Percentiles rank a stretch among this genome's conserved stretches.
These are phyloP conservation scores for Chenopodium formosanum DNA, from an alignment of 148 eudicot species.

Conservation along the genomic window DNA sequence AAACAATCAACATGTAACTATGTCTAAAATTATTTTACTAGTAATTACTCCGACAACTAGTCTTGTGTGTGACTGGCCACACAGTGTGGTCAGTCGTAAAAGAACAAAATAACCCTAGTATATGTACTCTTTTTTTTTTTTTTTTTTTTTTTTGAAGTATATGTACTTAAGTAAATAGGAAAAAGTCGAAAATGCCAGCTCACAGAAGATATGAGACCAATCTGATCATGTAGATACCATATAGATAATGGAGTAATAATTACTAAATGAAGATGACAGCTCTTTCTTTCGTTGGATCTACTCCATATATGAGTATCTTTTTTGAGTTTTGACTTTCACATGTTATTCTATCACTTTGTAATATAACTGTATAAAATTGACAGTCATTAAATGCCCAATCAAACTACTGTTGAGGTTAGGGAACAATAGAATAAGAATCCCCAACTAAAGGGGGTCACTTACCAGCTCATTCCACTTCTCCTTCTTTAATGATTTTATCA, in stretches of 20 bases:
- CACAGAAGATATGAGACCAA: conserved; percentile 20
- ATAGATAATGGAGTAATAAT: background rate
- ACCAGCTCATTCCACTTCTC: conserved; percentile 11
- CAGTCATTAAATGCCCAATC: conserved; percentile 21
- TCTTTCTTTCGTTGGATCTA: conserved; percentile 3
- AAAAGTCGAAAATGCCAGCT: conserved; percentile 17
- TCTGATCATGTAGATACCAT: background rate
- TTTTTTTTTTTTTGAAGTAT: too few relatives aligned
- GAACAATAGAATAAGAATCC: conserved; percentile 10
- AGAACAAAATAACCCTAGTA: too few relatives aligned
- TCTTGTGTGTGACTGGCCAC: too few relatives aligned
- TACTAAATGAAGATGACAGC: conserved; percentile 30
- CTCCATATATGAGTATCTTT: too few relatives aligned
- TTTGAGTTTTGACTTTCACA: conserved; percentile 8
- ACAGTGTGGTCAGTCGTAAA: too few relatives aligned
- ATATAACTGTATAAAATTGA: background rate
- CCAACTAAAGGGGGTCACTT: conserved; percentile 16
- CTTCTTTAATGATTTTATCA: conserved; percentile 2
- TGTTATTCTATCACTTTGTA: background rate
- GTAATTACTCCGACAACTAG: too few relatives aligned
- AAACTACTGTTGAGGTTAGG: background rate
- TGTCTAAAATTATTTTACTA: too few relatives aligned
- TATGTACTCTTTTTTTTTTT: too few relatives aligned
- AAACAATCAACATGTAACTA: too few relatives aligned
- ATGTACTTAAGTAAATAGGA: background rate